A percentile compares a stretch with the other conserved stretches of the same genome.
Evolutionary conservation across 148 eudicot species (phyloP).

Genomic region (Mesembryanthemum crystallinum): DNA sequence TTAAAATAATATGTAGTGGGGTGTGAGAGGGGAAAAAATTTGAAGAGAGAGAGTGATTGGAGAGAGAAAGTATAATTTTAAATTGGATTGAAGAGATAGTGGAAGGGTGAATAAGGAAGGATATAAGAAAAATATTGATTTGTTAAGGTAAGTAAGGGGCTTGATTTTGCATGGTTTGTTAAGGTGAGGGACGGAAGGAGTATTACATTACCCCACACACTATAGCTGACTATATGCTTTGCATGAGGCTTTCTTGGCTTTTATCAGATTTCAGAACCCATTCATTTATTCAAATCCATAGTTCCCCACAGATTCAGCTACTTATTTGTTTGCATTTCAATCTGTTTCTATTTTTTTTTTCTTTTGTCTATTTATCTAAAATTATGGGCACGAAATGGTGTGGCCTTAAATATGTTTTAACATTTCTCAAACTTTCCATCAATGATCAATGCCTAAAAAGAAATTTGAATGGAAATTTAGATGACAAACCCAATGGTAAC

Average conservation of each 20-base stretch:
- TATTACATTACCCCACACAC: slow-evolving; percentile 7
- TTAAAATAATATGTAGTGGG: too few relatives aligned
- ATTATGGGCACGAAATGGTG: slow-evolving; percentile 25
- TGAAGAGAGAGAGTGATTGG: too few relatives aligned
- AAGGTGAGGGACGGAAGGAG: too few relatives aligned
- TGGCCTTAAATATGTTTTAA: slow-evolving; percentile 5
- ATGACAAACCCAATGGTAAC: neutral
- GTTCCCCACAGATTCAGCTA: slow-evolving; percentile 28
- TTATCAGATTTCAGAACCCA: slow-evolving; percentile 22
- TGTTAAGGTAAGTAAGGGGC: too few relatives aligned
- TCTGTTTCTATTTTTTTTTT: neutral
- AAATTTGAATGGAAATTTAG: neutral
- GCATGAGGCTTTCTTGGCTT: slow-evolving; percentile 21
- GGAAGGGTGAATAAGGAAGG: too few relatives aligned
- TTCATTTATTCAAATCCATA: slow-evolving; percentile 17
- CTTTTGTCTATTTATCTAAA: slow-evolving; percentile 3
- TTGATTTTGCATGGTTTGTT: too few relatives aligned
- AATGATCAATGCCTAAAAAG: neutral
- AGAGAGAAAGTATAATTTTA: too few relatives aligned
- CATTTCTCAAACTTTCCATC: neutral
- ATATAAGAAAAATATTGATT: too few relatives aligned
- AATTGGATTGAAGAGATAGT: too few relatives aligned
- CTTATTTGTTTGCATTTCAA: slow-evolving; percentile 1
- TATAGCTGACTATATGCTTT: neutral
- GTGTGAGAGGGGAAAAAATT: too few relatives aligned